These are phyloP conservation scores for Camellia sinensis DNA, from an alignment of 148 eudicot genomes.

Conservation along the genomic window DNA sequence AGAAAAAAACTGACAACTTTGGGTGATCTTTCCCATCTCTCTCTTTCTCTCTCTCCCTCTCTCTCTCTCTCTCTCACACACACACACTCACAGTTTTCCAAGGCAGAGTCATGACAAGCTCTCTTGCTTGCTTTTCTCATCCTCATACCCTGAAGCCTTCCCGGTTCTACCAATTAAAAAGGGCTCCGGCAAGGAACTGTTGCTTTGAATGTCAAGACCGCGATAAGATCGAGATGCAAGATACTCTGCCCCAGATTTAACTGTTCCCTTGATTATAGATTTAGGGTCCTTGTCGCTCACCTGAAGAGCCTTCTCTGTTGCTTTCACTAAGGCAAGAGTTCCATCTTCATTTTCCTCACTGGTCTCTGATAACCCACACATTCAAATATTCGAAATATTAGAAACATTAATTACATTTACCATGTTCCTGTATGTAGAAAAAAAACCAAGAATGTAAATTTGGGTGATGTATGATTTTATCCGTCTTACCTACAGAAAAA, in stretches of 20 bases:
- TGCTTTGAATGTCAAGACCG: conserved; percentile 58
- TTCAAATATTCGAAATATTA: background rate
- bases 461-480: too few species aligned
- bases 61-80: too few species aligned
- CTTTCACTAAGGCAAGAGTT: conserved; percentile 49
- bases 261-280: conserved; percentile 39
- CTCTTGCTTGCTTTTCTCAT: conserved; percentile 39
- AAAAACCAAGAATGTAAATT: too few species aligned
- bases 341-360: conserved; percentile 41
- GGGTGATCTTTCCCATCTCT: too few species aligned
- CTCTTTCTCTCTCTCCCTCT: too few species aligned
- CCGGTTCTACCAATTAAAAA: conserved; percentile 77
- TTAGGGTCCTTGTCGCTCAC: conserved; percentile 37
- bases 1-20: too few species aligned
- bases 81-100: too few species aligned
- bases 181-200: conserved; percentile 49
- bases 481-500: too few species aligned
- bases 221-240: conserved; percentile 68
- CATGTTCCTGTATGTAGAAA: too few species aligned
- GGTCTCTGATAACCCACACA: conserved; percentile 31
- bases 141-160: conserved; percentile 75
- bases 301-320: conserved; percentile 64
- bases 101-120: background rate
- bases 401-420: background rate
- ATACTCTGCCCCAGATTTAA: conserved; percentile 76